These are phyloP conservation scores for Fraxinus ornus DNA, from an alignment of 305 asterid genomes.

Conservation along the genomic window DNA sequence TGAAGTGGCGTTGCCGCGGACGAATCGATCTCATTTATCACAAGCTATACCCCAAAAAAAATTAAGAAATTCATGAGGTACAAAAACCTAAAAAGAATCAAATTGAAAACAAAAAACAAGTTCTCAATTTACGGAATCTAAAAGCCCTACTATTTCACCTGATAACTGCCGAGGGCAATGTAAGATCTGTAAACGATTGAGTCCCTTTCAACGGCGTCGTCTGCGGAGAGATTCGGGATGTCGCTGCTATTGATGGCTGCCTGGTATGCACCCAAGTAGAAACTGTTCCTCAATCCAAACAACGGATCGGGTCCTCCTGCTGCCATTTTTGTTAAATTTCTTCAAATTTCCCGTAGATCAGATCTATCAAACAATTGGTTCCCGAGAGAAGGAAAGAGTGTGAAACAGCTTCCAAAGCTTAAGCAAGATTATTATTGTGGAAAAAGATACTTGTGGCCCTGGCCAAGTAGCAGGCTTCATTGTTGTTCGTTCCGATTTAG, in stretches of 20 bases:
- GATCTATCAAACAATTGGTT: conserved; percentile 29
- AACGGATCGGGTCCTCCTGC: conserved; percentile 81
- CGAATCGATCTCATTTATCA: conserved; percentile 81
- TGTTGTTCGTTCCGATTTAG: neutral
- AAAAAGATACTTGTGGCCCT: neutral
- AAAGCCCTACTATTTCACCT: conserved; percentile 38
- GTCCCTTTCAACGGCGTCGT: conserved; percentile 78
- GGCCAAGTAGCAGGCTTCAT: neutral
- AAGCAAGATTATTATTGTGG: neutral
- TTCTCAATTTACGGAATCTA: neutral
- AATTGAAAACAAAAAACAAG: neutral
- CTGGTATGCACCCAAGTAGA: conserved; percentile 93
- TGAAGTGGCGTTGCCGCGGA: conserved; percentile 98
- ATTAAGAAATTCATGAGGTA: neutral
- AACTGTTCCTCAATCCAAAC: conserved; percentile 81
- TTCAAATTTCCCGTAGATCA: conserved; percentile 21
- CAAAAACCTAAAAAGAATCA: neutral
- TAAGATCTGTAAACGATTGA: conserved; percentile 80
- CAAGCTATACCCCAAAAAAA: conserved; percentile 50
- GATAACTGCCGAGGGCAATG: conserved; percentile 83
- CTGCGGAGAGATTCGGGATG: conserved; percentile 74
- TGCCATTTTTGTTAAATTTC: conserved; percentile 27
- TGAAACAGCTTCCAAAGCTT: neutral
- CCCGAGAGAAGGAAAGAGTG: neutral
- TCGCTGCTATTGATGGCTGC: conserved; percentile 94